A percentile compares a stretch with the other conserved stretches of the same genome.
phyloP scores from a whole-genome alignment of 768 basidiomycete species.

The Mycena metata region DNA sequence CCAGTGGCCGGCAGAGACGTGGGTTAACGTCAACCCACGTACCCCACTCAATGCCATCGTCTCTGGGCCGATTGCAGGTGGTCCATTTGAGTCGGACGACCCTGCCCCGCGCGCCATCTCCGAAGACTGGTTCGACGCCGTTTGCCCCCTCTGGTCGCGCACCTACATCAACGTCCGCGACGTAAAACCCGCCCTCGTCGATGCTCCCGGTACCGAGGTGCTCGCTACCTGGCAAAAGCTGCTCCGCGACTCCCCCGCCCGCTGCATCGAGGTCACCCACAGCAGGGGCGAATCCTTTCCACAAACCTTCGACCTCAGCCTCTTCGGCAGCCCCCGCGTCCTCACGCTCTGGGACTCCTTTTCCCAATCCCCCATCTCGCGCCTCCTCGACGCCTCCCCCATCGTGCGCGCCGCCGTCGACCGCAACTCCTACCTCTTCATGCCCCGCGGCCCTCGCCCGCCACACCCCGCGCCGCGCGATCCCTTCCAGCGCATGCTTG shows the following conservation, averaged over 20 bases:
- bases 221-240: constrained; percentile 56
- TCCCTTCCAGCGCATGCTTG: constrained; percentile 49
- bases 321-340: constrained; percentile 51
- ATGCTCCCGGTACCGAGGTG: constrained; percentile 50
- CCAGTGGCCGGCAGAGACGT: constrained; percentile 49
- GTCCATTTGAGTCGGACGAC: constrained; percentile 55
- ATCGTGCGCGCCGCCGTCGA: constrained; percentile 53
- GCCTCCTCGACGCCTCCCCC: constrained; percentile 50
- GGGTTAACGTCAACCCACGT: neutral
- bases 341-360: constrained; percentile 52
- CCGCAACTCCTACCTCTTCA: constrained; percentile 52
- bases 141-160: constrained; percentile 58
- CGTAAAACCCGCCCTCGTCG: constrained; percentile 52
- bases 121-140: constrained; percentile 57
- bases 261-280: constrained; percentile 57
- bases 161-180: constrained; percentile 55
- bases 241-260: constrained; percentile 56
- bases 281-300: constrained; percentile 47
- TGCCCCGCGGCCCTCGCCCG: constrained; percentile 47
- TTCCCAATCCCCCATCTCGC: constrained; percentile 51
- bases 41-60: constrained; percentile 52
- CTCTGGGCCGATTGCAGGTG: constrained; percentile 60
- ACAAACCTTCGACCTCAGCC: constrained; percentile 52
- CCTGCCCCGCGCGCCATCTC: constrained; percentile 60
- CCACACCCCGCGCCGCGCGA: constrained; percentile 44